Evolutionary conservation across 345 rosid genomes (phyloP).

Genomic region (Mangifera indica): DNA sequence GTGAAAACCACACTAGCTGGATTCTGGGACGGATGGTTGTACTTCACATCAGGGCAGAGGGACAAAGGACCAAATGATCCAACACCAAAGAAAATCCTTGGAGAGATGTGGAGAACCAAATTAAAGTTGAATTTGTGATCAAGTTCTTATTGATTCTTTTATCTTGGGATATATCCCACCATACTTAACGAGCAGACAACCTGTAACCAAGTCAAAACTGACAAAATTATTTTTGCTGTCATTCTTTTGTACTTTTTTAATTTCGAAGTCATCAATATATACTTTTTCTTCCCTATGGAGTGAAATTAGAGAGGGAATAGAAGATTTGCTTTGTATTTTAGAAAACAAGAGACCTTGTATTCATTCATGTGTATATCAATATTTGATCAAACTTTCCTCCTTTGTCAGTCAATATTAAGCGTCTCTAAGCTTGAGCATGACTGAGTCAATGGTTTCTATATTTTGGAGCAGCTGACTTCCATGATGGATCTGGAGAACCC

Average conservation of each 20-base stretch:
- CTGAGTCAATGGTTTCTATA: too few species aligned
- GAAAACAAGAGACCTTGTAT: too few species aligned
- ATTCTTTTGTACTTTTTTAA: not conserved
- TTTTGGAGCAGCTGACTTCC: too few species aligned
- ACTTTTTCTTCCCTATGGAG: not conserved
- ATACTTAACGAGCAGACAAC: not conserved
- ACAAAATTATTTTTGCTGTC: not conserved
- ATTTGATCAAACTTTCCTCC: too few species aligned
- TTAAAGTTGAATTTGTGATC: constrained; percentile 51
- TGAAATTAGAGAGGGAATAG: not conserved
- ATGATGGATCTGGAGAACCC: too few species aligned
- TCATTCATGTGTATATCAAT: not conserved
- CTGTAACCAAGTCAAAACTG: constrained; percentile 1
- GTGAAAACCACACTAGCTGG: constrained; percentile 90
- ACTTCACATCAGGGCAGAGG: constrained; percentile 95
- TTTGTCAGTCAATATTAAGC: too few species aligned
- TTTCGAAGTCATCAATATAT: not conserved
- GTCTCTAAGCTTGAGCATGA: too few species aligned
- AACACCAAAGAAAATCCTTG: constrained; percentile 73
- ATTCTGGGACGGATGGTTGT: constrained; percentile 77
- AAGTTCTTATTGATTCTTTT: constrained; percentile 14
- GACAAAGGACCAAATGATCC: constrained; percentile 89
- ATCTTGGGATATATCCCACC: constrained; percentile 1
- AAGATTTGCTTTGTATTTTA: not conserved
- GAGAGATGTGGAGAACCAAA: constrained; percentile 92